Evolutionary conservation across 1,139 yeast genomes (phyloP), one percentile per base, ranked within the genome.

Genomic region (Geotrichum phurueaensis): DNA sequence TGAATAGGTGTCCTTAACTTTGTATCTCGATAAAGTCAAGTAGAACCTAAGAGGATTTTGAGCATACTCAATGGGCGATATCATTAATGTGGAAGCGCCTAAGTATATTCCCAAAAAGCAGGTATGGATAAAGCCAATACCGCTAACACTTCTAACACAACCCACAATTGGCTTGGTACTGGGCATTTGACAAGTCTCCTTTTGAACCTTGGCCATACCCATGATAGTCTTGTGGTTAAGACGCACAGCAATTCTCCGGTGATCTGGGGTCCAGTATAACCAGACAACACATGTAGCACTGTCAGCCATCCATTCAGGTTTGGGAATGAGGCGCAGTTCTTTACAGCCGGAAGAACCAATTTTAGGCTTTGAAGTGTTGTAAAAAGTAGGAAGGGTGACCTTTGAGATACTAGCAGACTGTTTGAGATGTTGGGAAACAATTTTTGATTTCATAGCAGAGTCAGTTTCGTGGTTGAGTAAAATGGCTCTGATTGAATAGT

Each of bases 151-250:
- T 57, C 96, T 83, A 9, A 89, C 96, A 73, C 97, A 86, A 0
- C 97, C 96, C 53, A 94, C 80, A 12, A 94, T 79, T 0, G 97
- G 86, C 52, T 85, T 82, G 43, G 83, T 81, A 52, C 89, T 82
- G 10, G 86, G 81, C 76, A 94, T 79, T 66, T 89, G 94, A 68
- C 96, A 89, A 0, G 98, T 92, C 70, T 94, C 98, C 68, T 94
- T 94, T 69, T 91, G 83, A 15, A 89, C 87, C 68, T 92, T 90
- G 72, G 97, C 91, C 72, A 89, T 82, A 0, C 91, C 86, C 69
- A 94, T 74, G 15, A 94, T 77, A 53, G 84, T 81, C 51, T 79
- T 77, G 70, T 89, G 96, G 48, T 84, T 78, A 61, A 86, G 73
- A n/a, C 79, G 78, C 1, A 87, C 86, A 0, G 88, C 89, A 1